Evolutionary conservation across 2,329 filamentous ascomycete genomes (phyloP).

Genomic region (Laburnicola sp.): DNA sequence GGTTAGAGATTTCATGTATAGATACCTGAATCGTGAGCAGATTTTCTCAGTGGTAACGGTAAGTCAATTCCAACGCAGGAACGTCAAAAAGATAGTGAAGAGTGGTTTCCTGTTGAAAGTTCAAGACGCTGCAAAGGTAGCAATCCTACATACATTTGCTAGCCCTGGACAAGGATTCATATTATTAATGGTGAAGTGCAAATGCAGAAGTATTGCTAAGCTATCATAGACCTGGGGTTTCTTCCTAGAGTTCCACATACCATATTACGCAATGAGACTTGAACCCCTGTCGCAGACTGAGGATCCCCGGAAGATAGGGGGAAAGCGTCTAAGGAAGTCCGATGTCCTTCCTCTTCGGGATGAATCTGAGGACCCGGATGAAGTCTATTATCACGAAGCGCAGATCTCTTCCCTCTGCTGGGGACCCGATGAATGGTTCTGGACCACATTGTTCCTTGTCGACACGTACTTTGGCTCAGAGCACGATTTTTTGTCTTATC

Average conservation of each 20-base stretch:
- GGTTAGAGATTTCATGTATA: conserved; percentile 17
- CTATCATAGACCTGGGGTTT: conserved; percentile 16
- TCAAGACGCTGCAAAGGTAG: too few relatives aligned
- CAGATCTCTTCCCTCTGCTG: conserved; percentile 22
- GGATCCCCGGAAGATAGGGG: conserved; percentile 12
- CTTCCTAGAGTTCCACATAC: conserved; percentile 24
- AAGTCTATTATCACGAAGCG: conserved; percentile 21
- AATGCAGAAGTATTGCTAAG: neutral
- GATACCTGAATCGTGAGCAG: conserved; percentile 18
- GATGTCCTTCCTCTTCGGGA: conserved; percentile 14
- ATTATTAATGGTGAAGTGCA: neutral
- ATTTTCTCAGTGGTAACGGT: conserved; percentile 12
- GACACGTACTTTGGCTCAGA: conserved; percentile 27
- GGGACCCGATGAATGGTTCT: conserved; percentile 22
- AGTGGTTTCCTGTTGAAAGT: too few relatives aligned
- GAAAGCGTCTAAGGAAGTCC: conserved; percentile 12
- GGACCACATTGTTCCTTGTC: conserved; percentile 22
- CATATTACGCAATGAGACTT: conserved; percentile 20
- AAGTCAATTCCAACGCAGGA: neutral
- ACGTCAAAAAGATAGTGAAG: too few relatives aligned
- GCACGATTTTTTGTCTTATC: conserved; percentile 7
- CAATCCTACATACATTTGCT: too few relatives aligned
- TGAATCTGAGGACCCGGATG: conserved; percentile 9
- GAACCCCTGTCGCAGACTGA: neutral
- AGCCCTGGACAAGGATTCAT: neutral